These are phyloP conservation scores for Fusarium staphyleae DNA, from an alignment of 2,329 filamentous ascomycete genomes.

Conservation along the genomic window DNA sequence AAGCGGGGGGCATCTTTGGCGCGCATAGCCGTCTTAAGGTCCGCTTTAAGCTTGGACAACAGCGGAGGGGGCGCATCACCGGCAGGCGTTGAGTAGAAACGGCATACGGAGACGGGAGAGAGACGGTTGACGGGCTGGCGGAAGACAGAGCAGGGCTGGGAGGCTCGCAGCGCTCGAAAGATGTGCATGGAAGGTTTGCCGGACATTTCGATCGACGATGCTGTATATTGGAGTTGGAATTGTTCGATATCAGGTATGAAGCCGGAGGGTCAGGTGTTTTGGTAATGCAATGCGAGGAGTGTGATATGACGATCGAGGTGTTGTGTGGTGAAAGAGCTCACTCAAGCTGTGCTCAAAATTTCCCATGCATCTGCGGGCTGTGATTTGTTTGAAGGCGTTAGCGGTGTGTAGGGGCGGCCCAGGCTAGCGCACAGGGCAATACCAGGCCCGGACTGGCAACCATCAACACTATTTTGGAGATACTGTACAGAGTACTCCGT, in stretches of 20 bases:
- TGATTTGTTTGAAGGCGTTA: slow-evolving; percentile 23
- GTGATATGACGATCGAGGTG: slow-evolving; percentile 16
- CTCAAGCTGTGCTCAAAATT: slow-evolving; percentile 39
- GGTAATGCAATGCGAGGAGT: slow-evolving; percentile 7
- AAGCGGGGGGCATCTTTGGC: slow-evolving; percentile 70
- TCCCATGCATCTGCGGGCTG: slow-evolving; percentile 21
- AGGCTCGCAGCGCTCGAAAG: slow-evolving; percentile 37
- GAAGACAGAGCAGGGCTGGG: slow-evolving; percentile 20
- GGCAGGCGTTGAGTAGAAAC: slow-evolving; percentile 46
- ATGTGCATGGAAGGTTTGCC: slow-evolving; percentile 35
- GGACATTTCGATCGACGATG: slow-evolving; percentile 28
- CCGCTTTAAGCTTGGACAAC: slow-evolving; percentile 61
- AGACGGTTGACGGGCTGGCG: slow-evolving; percentile 24
- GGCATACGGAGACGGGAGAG: slow-evolving; percentile 20
- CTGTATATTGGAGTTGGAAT: not conserved
- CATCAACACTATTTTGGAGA: too few relatives aligned
- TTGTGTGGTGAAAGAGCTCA: slow-evolving; percentile 12
- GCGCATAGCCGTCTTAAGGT: slow-evolving; percentile 72
- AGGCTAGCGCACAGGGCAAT: slow-evolving; percentile 12
- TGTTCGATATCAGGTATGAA: not conserved
- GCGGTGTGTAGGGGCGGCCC: slow-evolving; percentile 20
- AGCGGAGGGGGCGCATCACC: slow-evolving; percentile 54
- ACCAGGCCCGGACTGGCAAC: too few relatives aligned
- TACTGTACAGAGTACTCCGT: too few relatives aligned
- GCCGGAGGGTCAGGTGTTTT: not conserved